Conservation (phyloP, 495 filamentous ascomycete genomes). For the Lophium mytilinum region DNA sequence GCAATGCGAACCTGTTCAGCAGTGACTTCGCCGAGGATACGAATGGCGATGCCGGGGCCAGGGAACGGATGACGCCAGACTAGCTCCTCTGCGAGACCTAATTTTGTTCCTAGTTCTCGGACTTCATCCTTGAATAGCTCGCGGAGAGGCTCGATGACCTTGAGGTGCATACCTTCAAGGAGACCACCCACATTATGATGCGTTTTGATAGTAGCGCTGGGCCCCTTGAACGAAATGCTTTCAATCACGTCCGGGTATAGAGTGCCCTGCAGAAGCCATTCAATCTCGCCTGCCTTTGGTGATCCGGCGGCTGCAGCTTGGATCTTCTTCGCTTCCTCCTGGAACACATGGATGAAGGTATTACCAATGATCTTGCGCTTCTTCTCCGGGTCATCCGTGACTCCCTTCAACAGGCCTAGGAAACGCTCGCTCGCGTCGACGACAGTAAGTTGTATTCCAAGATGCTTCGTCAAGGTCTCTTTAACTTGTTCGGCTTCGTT, state of each 20-base stretch:
- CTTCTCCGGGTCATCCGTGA: slow-evolving; percentile 69
- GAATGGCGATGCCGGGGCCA: slow-evolving; percentile 78
- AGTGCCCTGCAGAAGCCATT: slow-evolving; percentile 82
- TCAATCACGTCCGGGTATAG: slow-evolving; percentile 78
- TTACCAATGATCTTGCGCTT: slow-evolving; percentile 91
- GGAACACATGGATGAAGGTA: slow-evolving; percentile 82
- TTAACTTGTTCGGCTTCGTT: slow-evolving; percentile 77
- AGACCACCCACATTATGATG: slow-evolving; percentile 81
- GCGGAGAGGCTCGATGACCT: slow-evolving; percentile 72
- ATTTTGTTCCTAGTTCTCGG: slow-evolving; percentile 63
- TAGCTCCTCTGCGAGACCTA: slow-evolving; percentile 69
- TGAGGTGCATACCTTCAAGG: slow-evolving; percentile 49
- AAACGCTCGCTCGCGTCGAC: slow-evolving; percentile 73
- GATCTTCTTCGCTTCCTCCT: slow-evolving; percentile 69
- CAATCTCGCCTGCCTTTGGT: slow-evolving; percentile 56
- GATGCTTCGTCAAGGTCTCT: slow-evolving; percentile 60
- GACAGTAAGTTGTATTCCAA: slow-evolving; percentile 87
- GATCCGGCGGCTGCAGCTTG: slow-evolving; percentile 56
- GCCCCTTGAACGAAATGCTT: slow-evolving; percentile 73
- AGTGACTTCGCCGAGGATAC: slow-evolving; percentile 84
- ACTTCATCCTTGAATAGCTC: slow-evolving; percentile 83
- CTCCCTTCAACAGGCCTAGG: slow-evolving; percentile 62
- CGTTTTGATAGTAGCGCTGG: slow-evolving; percentile 74
- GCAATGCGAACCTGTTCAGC: slow-evolving; percentile 70
- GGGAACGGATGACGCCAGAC: slow-evolving; percentile 83